Base-by-base conservation (phyloP, 2,329 filamentous ascomycete genomes). In the Neofusicoccum sp. region DNA sequence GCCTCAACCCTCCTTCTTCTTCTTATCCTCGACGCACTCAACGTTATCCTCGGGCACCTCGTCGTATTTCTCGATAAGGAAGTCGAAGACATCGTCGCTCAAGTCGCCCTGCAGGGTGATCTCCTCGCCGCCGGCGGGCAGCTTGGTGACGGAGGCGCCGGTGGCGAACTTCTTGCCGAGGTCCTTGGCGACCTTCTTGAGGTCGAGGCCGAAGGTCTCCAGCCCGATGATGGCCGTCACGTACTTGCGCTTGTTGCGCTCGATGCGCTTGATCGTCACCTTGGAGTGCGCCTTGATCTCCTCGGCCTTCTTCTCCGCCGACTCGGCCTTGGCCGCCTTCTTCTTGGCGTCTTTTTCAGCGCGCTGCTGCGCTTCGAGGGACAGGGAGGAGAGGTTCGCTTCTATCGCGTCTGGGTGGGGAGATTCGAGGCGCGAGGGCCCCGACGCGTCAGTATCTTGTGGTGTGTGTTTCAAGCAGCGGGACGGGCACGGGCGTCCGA, bases 101-200 rank as follows among this genome's bases (percentile, higher is more conserved):
- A 99, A 88, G 79, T 99, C 95, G 37, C 95, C 95, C 80, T 99
- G 95, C 22, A 99, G 92, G 4, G 96, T 96, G 75, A 99, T 98
- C 80, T 98, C 95, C 79, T 99, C 95, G 16, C 91, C 91, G 28
- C 92, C 92, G 62, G 87, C 88, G 0, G 92, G 85, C 1, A 90
- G 86, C 80, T 97, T 97, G 7, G 94, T 98, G 48, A 99, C 95
- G 48, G 89, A 93, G 14, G 89, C 90, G 0, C 95, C 95, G 8
- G 95, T 98, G 34, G 95, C 95, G 74, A 99, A 98, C 80, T 97
- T 98, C 86, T 98, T 99, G 66, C 95, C 95, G 69, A 98, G 89
- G 73, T 98, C 95, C 83, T 98, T 98, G 64, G 93, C 89, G 6
- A 96, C 84, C 81, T 97, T 98, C 79, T 99, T 99, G 72, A 97